Conservation (phyloP, 2,329 filamentous ascomycete species). For the Neopestalotiopsis sp. region DNA sequence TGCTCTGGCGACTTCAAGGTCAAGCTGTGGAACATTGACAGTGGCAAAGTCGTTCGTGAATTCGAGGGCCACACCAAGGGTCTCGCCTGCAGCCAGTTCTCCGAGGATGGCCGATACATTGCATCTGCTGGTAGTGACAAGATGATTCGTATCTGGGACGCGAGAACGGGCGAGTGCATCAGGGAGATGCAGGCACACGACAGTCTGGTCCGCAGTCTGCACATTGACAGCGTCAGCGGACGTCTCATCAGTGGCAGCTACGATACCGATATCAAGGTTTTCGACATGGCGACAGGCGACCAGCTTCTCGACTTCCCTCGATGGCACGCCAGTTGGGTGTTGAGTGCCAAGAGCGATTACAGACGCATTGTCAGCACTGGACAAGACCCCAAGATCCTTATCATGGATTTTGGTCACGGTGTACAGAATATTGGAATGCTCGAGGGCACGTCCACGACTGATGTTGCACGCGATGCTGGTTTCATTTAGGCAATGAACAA, state of each 20-base stretch:
- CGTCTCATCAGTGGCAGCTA: slow-evolving; percentile 92
- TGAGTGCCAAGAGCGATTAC: slow-evolving; percentile 96
- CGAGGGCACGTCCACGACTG: slow-evolving; percentile 49
- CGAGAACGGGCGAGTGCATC: slow-evolving; percentile 84
- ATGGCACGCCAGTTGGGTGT: slow-evolving; percentile 96
- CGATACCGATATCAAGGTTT: slow-evolving; percentile 94
- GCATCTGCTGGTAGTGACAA: slow-evolving; percentile 95
- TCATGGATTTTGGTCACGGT: slow-evolving; percentile 86
- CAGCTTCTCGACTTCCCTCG: slow-evolving; percentile 86
- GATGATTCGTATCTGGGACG: slow-evolving; percentile 95
- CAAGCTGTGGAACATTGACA: slow-evolving; percentile 94
- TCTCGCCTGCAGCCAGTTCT: slow-evolving; percentile 94
- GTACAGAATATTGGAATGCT: slow-evolving; percentile 64
- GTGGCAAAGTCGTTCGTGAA: slow-evolving; percentile 86
- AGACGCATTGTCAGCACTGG: slow-evolving; percentile 92
- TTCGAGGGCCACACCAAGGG: slow-evolving; percentile 91
- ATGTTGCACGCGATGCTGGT: slow-evolving; percentile 36
- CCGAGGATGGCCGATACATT: slow-evolving; percentile 90
- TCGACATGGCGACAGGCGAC: slow-evolving; percentile 81
- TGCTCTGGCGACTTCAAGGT: slow-evolving; percentile 93
- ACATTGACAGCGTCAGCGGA: slow-evolving; percentile 86
- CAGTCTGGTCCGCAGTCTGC: slow-evolving; percentile 85
- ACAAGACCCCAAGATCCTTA: slow-evolving; percentile 88
- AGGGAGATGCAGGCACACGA: slow-evolving; percentile 83
- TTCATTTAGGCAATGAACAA: slow-evolving; percentile 35